These are phyloP conservation scores for Ilex aquifolium DNA, from an alignment of 257 asterid genomes.

Conservation along the genomic window DNA sequence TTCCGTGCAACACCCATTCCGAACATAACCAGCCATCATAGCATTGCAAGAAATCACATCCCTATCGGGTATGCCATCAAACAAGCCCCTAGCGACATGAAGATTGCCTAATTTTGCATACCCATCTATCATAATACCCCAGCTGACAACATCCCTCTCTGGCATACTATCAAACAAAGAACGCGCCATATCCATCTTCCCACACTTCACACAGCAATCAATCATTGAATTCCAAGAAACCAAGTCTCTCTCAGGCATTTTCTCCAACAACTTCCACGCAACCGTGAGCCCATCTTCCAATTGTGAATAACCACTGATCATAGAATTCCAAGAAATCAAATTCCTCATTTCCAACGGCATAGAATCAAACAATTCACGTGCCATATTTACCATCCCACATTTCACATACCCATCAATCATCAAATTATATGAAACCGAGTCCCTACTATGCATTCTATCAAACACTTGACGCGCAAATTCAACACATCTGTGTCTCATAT, in stretches of 20 bases:
- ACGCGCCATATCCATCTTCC: conserved; percentile 44
- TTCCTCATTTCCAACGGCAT: conserved; percentile 54
- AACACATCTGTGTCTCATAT: conserved; percentile 47
- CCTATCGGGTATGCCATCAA: conserved; percentile 67
- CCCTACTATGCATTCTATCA: conserved; percentile 53
- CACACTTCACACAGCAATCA: conserved; percentile 62
- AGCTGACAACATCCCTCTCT: conserved; percentile 58
- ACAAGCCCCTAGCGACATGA: conserved; percentile 51
- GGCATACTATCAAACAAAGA: conserved; percentile 57
- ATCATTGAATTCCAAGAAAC: conserved; percentile 87
- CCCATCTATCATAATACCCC: conserved; percentile 82
- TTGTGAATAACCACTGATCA: conserved; percentile 58
- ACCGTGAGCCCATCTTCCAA: conserved; percentile 36
- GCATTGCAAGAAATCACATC: conserved; percentile 85
- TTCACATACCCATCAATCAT: conserved; percentile 86
- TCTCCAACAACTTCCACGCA: conserved; percentile 50
- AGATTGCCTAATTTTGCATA: conserved; percentile 50
- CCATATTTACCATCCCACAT: conserved; percentile 54
- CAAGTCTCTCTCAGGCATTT: conserved; percentile 60
- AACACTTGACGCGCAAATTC: conserved; percentile 46
- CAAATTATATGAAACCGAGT: conserved; percentile 63
- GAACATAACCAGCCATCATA: conserved; percentile 79
- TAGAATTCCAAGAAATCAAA: conserved; percentile 71
- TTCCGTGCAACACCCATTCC: conserved; percentile 47
- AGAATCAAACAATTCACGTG: conserved; percentile 50